Percentiles rank a stretch among this genome's conserved stretches.
phyloP scores from a whole-genome alignment of 176 grass and related monocot genomes.

The Oryza coarctata region DNA sequence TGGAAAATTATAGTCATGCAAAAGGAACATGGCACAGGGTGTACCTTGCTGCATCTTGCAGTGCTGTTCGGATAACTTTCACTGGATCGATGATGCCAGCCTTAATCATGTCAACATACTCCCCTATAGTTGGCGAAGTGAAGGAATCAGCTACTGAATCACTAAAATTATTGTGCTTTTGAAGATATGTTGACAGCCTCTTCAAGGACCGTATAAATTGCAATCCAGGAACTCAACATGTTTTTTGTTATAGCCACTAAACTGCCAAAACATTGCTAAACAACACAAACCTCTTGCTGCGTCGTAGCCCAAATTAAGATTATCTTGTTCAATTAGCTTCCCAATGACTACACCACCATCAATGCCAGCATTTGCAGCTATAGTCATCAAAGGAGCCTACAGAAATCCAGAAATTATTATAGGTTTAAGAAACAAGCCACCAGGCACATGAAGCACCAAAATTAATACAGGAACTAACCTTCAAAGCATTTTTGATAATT shows the following conservation, averaged over 20 bases:
- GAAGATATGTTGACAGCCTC: slow-evolving; percentile 2
- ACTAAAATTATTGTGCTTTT: neutral
- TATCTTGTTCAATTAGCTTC: slow-evolving; percentile 90
- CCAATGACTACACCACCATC: slow-evolving; percentile 73
- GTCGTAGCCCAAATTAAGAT: slow-evolving; percentile 78
- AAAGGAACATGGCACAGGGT: neutral
- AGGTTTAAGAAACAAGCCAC: slow-evolving; percentile 1
- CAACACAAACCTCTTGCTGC: slow-evolving; percentile 76
- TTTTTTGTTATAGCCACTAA: slow-evolving; percentile 5
- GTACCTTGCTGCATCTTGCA: slow-evolving; percentile 86
- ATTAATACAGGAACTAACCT: slow-evolving; percentile 45
- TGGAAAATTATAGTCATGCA: neutral
- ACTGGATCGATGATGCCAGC: slow-evolving; percentile 85
- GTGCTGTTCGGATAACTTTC: slow-evolving; percentile 85
- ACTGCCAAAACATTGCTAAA: neutral
- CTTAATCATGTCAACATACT: slow-evolving; percentile 96
- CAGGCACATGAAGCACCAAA: slow-evolving; percentile 12
- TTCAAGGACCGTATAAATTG: neutral
- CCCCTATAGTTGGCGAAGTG: slow-evolving; percentile 47
- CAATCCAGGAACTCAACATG: neutral
- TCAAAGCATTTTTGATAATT: slow-evolving; percentile 94
- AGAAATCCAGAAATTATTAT: slow-evolving; percentile 25
- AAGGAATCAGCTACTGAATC: slow-evolving; percentile 9
- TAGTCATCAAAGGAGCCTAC: slow-evolving; percentile 74
- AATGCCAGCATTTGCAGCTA: slow-evolving; percentile 76